Percentiles rank a stretch among this genome's conserved stretches.
These are phyloP conservation scores for Torulaspora globosa DNA, from an alignment of 1,139 yeast species.

Conservation along the genomic window DNA sequence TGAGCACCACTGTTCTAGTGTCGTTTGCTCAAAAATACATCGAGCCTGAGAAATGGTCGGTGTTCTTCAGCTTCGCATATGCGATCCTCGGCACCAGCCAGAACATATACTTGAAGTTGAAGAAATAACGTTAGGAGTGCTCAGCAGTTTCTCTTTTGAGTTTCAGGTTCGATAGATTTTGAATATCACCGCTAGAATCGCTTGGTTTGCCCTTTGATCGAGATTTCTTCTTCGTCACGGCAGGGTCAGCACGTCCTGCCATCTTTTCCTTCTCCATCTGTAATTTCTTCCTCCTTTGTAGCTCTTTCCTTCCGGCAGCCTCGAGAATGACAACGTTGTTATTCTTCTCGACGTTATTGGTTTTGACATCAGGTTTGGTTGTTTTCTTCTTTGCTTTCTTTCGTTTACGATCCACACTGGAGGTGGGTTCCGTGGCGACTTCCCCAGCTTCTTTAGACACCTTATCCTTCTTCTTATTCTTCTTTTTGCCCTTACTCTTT, in stretches of 20 bases:
- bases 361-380: not conserved
- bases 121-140: conserved; percentile 4
- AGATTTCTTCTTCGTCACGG: conserved; percentile 5
- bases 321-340: conserved; percentile 34
- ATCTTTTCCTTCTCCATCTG: conserved; percentile 20
- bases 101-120: conserved; percentile 58
- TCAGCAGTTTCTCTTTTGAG: conserved; percentile 8
- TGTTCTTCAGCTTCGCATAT: conserved; percentile 70
- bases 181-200: conserved; percentile 1
- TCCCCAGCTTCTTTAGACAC: conserved; percentile 1
- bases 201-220: conserved; percentile 6
- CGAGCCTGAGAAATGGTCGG: conserved; percentile 77
- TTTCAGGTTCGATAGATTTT: conserved; percentile 1
- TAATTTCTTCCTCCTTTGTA: conserved; percentile 27
- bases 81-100: conserved; percentile 75
- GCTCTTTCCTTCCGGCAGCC: conserved; percentile 34
- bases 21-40: conserved; percentile 69
- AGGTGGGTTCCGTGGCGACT: not conserved
- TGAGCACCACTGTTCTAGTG: conserved; percentile 50
- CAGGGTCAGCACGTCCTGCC: not conserved
- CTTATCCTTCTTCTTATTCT: conserved; percentile 6
- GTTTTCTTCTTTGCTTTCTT: conserved; percentile 10
- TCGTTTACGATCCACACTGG: conserved; percentile 5
- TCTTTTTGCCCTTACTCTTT: conserved; percentile 17
- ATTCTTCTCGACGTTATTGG: conserved; percentile 10